These are phyloP conservation scores for Phlebopus sp. DNA, from an alignment of 1,284 basidiomycete species.

Conservation along the genomic window DNA sequence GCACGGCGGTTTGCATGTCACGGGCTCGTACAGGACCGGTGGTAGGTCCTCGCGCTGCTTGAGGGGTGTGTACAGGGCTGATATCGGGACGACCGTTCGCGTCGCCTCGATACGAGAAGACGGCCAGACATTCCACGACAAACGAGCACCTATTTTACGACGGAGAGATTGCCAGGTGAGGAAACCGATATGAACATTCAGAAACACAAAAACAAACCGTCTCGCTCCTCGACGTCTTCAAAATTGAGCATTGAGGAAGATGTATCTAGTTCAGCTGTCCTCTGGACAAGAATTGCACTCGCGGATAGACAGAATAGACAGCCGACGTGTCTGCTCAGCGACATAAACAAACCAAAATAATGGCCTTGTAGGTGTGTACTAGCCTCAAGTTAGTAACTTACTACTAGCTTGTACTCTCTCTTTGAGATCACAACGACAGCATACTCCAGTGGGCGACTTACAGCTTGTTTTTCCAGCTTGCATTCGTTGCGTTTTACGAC, in stretches of 20 bases:
- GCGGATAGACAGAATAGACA: neutral
- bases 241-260: slow-evolving; percentile 43
- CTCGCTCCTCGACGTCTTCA: slow-evolving; percentile 62
- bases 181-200: neutral
- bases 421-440: no score
- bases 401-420: neutral
- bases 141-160: slow-evolving; percentile 65
- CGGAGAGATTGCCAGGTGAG: neutral
- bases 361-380: neutral
- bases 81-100: slow-evolving; percentile 96
- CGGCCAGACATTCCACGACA: slow-evolving; percentile 99
- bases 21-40: slow-evolving; percentile 96
- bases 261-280: neutral
- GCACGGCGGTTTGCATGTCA: slow-evolving; percentile 97
- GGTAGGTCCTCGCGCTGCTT: slow-evolving; percentile 95
- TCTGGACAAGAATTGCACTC: slow-evolving; percentile 1
- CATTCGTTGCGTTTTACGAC: no score
- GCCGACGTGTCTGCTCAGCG: slow-evolving; percentile 22
- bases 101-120: slow-evolving; percentile 97
- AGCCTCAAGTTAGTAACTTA: no score
- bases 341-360: slow-evolving; percentile 26
- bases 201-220: slow-evolving; percentile 40
- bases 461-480: no score
- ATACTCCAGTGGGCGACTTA: no score
- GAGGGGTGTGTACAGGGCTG: slow-evolving; percentile 95